Evolutionary conservation across 2,329 filamentous ascomycete genomes (phyloP).

Genomic region (Claviceps humidiphila): DNA sequence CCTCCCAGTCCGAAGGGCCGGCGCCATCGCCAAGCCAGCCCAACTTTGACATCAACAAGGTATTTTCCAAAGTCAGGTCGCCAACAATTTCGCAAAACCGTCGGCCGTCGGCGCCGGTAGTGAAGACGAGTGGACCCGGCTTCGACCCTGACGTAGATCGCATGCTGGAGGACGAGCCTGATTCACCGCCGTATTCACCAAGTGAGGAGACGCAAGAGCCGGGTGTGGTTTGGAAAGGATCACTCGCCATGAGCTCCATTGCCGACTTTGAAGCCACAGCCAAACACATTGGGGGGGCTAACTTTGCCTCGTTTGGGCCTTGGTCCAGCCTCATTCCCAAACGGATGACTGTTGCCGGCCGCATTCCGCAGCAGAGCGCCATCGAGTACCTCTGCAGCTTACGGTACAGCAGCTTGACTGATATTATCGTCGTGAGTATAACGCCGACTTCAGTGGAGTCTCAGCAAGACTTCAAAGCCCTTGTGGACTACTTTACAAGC

Average conservation of each 20-base stretch:
- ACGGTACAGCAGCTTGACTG: constrained; percentile 67
- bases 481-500: constrained; percentile 78
- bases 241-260: constrained; percentile 61
- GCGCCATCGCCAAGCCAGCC: constrained; percentile 37
- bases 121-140: constrained; percentile 41
- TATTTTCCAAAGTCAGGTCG: constrained; percentile 72
- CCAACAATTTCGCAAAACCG: constrained; percentile 40
- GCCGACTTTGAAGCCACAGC: constrained; percentile 66
- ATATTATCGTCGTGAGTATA: constrained; percentile 70
- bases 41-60: constrained; percentile 73
- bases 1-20: constrained; percentile 29
- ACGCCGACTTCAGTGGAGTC: constrained; percentile 49
- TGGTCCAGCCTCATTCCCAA: constrained; percentile 69
- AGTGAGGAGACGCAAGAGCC: constrained; percentile 57
- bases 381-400: constrained; percentile 85
- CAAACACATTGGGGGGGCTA: constrained; percentile 71
- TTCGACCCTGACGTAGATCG: constrained; percentile 85
- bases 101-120: constrained; percentile 33
- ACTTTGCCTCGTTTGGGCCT: constrained; percentile 48
- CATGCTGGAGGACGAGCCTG: constrained; percentile 67
- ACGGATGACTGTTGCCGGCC: constrained; percentile 57
- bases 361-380: constrained; percentile 70
- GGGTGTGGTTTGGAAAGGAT: constrained; percentile 65
- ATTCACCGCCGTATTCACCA: constrained; percentile 73
- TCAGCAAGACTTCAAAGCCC: constrained; percentile 50